Percentiles rank a stretch among this genome's conserved stretches.
Evolutionary conservation across 106 monocot species (phyloP).

Genomic region (Xerophyta viscosa): DNA sequence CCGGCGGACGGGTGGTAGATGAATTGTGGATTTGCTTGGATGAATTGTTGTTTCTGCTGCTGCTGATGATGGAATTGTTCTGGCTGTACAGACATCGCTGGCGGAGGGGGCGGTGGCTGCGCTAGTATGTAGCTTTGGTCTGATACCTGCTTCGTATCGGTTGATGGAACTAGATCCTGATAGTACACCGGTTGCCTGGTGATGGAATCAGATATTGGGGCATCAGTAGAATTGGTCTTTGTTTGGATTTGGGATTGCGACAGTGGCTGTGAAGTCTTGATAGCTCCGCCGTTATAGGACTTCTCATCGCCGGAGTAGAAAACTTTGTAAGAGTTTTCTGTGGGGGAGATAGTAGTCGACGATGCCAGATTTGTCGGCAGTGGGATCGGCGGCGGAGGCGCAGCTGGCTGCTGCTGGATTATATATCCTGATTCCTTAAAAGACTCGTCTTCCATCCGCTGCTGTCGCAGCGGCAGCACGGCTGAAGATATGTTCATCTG

Average conservation of each 20-base stretch:
- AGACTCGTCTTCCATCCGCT: conserved; percentile 10
- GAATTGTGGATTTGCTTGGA: conserved; percentile 38
- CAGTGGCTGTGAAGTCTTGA: conserved; percentile 10
- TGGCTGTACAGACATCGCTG: conserved; percentile 7
- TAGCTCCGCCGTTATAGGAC: conserved; percentile 21
- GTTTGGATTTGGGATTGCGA: conserved; percentile 10
- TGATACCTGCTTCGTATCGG: conserved; percentile 1
- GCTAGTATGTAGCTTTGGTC: conserved; percentile 19
- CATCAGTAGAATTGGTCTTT: neutral
- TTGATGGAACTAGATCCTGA: conserved; percentile 3
- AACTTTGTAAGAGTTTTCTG: conserved; percentile 28
- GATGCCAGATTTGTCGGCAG: conserved; percentile 3
- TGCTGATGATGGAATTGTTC: conserved; percentile 29
- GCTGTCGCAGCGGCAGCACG: neutral
- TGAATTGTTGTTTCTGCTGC: conserved; percentile 30
- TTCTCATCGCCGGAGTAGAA: conserved; percentile 62
- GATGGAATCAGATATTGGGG: neutral
- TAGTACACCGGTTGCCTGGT: conserved; percentile 13
- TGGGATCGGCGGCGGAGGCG: conserved; percentile 7
- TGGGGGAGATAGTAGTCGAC: conserved; percentile 25
- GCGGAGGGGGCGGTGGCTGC: no score
- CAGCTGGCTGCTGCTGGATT: neutral
- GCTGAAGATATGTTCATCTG: conserved; percentile 40
- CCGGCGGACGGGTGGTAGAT: conserved; percentile 42
- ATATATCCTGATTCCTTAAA: conserved; percentile 2